Evolutionary conservation across 73 alveolate species (phyloP).

Genomic region (Paramecium octaurelia): DNA sequence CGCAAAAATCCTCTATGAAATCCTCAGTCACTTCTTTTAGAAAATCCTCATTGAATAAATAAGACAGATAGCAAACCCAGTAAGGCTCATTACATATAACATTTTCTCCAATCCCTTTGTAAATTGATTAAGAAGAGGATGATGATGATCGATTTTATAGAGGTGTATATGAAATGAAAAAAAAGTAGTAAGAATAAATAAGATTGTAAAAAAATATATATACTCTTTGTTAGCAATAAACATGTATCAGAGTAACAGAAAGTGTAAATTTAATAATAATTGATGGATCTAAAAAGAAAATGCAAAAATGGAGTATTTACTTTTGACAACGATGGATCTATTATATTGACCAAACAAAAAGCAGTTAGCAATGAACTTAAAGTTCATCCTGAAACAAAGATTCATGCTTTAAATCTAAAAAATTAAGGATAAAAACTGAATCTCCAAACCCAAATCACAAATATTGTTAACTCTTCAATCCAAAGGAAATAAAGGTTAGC

Average conservation of each 20-base stretch:
- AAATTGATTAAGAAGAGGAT: background rate
- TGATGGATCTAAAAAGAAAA: background rate
- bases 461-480: background rate
- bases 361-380: background rate
- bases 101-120: background rate
- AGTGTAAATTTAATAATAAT: background rate
- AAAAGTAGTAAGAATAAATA: background rate
- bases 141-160: background rate
- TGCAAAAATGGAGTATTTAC: background rate
- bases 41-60: background rate
- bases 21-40: background rate
- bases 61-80: background rate
- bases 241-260: background rate
- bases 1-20: background rate
- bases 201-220: background rate
- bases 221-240: background rate
- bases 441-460: background rate
- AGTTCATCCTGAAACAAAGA: background rate
- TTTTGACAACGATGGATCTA: background rate
- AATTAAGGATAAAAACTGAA: background rate
- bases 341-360: background rate
- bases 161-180: background rate
- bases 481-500: background rate
- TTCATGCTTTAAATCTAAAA: background rate
- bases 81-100: background rate